Percentiles rank a stretch among this genome's conserved stretches.
Conservation (phyloP, 306 rosid species). For the Cucurbita argyrosperma region DNA sequence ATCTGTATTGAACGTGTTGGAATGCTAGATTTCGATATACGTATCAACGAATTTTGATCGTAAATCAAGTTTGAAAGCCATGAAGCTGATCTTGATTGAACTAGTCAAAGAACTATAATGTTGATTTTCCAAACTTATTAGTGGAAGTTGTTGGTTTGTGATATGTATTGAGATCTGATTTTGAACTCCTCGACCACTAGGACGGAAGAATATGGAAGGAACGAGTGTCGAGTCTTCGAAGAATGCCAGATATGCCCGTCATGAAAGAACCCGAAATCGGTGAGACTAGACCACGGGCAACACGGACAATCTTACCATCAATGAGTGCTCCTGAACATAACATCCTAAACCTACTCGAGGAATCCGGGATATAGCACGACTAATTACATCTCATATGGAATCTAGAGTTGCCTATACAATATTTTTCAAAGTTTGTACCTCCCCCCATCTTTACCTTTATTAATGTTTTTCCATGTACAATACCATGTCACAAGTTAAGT, state of each 20-base stretch:
- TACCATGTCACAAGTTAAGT: neutral
- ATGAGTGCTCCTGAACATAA: conserved; percentile 87
- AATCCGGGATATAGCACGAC: conserved; percentile 51
- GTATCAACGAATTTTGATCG: too few relatives aligned
- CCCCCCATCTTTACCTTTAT: neutral
- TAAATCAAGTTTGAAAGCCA: too few relatives aligned
- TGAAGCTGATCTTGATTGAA: too few relatives aligned
- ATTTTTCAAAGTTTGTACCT: neutral
- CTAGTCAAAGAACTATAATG: too few relatives aligned
- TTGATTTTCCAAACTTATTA: neutral
- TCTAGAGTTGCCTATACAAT: neutral
- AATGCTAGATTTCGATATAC: too few relatives aligned
- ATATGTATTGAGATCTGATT: conserved; percentile 9
- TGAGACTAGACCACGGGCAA: conserved; percentile 29
- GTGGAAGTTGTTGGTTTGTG: conserved; percentile 6
- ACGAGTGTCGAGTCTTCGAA: conserved; percentile 50
- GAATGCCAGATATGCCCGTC: conserved; percentile 61
- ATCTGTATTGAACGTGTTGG: too few relatives aligned
- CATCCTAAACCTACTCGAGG: conserved; percentile 72
- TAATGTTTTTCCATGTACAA: conserved; percentile 5
- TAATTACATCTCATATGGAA: conserved; percentile 17
- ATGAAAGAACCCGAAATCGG: conserved; percentile 58
- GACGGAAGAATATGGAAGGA: conserved; percentile 98
- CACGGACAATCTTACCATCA: conserved; percentile 64
- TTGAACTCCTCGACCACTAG: conserved; percentile 23